These are phyloP conservation scores for Ogataea hybrid DNA, from an alignment of 1,139 yeast species.

Conservation along the genomic window DNA sequence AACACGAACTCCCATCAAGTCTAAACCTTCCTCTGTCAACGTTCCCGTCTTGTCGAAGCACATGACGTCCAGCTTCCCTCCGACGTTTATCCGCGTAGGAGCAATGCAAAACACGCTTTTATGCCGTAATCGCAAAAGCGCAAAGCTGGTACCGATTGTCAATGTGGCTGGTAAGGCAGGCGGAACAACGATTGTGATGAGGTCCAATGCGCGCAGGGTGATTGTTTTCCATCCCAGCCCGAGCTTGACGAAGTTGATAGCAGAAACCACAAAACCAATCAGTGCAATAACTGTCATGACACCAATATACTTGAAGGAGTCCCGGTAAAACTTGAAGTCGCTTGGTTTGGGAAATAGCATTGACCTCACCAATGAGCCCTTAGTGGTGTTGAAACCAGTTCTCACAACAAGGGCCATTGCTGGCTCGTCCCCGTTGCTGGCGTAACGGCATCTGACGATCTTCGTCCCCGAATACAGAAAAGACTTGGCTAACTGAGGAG, in stretches of 20 bases:
- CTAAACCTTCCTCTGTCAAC: constrained; percentile 93
- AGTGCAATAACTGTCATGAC: constrained; percentile 87
- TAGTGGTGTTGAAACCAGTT: constrained; percentile 93
- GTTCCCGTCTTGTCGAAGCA: constrained; percentile 99
- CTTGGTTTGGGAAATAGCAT: constrained; percentile 96
- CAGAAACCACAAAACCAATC: constrained; percentile 80
- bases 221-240: constrained; percentile 70
- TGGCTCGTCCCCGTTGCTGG: constrained; percentile 54
- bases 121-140: constrained; percentile 69
- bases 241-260: constrained; percentile 74
- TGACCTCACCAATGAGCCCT: constrained; percentile 91
- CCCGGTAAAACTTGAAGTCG: constrained; percentile 90
- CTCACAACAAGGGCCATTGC: constrained; percentile 86
- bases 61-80: constrained; percentile 86
- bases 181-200: constrained; percentile 95
- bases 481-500: constrained; percentile 67
- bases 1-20: constrained; percentile 82
- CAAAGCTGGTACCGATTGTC: constrained; percentile 94
- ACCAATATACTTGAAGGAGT: constrained; percentile 93
- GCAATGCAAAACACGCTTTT: constrained; percentile 82
- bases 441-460: constrained; percentile 74
- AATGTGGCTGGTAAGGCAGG: constrained; percentile 98
- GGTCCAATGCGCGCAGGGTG: constrained; percentile 85
- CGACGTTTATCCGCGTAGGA: constrained; percentile 90
- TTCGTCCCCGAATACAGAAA: constrained; percentile 87